These are phyloP conservation scores for Hyparrhenia diplandra DNA, from an alignment of 176 grass and related monocot genomes.

Conservation along the genomic window DNA sequence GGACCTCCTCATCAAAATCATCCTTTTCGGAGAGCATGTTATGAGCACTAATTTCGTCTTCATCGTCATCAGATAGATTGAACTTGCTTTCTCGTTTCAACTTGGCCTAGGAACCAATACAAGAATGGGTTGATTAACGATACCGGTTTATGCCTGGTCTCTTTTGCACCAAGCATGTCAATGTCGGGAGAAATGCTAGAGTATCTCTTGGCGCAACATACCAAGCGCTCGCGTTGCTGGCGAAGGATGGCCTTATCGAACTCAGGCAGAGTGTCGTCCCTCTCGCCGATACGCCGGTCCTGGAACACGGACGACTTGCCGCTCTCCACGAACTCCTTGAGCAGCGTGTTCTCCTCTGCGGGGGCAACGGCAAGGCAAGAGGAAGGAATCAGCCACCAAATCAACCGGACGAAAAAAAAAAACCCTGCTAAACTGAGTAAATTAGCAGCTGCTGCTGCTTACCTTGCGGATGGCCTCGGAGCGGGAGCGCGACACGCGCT, in stretches of 20 bases:
- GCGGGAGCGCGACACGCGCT: constrained; percentile 53
- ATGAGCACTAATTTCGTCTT: constrained; percentile 33
- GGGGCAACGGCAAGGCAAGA: not conserved
- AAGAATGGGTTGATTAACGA: not conserved
- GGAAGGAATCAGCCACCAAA: constrained; percentile 13
- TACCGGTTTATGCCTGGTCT: no score
- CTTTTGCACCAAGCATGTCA: no score
- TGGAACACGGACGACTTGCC: constrained; percentile 72
- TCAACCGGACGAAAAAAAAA: not conserved
- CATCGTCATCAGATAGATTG: constrained; percentile 82
- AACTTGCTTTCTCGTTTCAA: constrained; percentile 83
- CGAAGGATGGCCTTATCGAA: constrained; percentile 84
- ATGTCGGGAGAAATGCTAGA: no score
- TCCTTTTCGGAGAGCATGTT: constrained; percentile 43
- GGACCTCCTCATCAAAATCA: constrained; percentile 93
- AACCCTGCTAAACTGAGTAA: not conserved
- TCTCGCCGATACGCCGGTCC: constrained; percentile 89
- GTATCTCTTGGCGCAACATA: constrained; percentile 21
- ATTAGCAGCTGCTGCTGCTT: not conserved
- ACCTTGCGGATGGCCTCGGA: constrained; percentile 82
- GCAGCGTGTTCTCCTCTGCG: constrained; percentile 90
- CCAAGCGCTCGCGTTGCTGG: constrained; percentile 77
- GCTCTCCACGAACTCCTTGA: constrained; percentile 72
- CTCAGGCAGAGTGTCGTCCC: constrained; percentile 71
- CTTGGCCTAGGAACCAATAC: constrained; percentile 48